Base-by-base conservation (phyloP, 2,329 filamentous ascomycete species). In the Phaeomoniella chlamydospora region DNA sequence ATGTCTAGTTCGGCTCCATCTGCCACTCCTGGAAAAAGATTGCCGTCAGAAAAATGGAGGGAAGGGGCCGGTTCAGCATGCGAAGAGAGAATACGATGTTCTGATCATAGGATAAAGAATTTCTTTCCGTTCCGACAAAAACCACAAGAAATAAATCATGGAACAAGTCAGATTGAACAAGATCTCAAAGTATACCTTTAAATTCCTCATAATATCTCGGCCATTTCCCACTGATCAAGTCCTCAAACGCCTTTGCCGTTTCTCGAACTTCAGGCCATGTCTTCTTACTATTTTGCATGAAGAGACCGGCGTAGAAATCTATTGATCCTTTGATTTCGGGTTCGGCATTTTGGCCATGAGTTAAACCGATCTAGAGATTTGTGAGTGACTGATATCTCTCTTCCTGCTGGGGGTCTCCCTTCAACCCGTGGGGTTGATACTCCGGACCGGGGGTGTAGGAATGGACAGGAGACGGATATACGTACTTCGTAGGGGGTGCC, bases 1-100 rank as follows among this genome's bases (percentile, higher is more conserved):
- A 72, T 41, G n/a, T 60, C 50, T 4, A 60, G 45, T 1, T 49
- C 55, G 0, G 69, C 59, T 4, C 71, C 72, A 17, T 68, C 59
- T 1, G 72, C 70, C 32, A 75, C 59, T 2, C 67, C 63, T 50
- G 36, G 13, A 11, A 3, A 6, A n/a, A 22, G 18, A 22, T 17
- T n/a, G n/a, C n/a, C n/a, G n/a, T n/a, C 18, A 13, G 16, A 13
- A 17, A 10, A 29, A 9, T 31, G 18, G 15, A 11, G 10, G 14
- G 38, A 18, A 18, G 17, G 14, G 10, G n/a, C 15, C 10, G 5
- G n/a, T 37, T 13, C 17, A 15, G 4, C n/a, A 10, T 16, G 2
- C 33, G 15, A 3, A 33, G 6, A 17, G 14, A 34, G 5, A 29
- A 40, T 36, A 13, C 17, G 11, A 26, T 9, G 15, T 2, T 3